Conservation (phyloP, 2,329 filamentous ascomycete species). For the Neofusicoccum parvum region DNA sequence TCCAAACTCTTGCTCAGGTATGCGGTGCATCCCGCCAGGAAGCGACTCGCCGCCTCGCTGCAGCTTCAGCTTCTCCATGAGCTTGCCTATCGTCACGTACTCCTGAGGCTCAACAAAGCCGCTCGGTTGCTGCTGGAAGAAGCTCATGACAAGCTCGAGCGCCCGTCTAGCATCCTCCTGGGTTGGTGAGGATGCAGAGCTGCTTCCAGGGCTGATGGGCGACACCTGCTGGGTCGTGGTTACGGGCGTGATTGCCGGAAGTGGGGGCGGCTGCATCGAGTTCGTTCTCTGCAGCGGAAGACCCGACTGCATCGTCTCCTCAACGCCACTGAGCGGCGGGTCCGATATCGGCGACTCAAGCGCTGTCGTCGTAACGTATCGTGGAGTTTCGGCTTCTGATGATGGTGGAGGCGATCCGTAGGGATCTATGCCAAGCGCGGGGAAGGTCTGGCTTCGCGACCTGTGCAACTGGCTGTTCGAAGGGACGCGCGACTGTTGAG, state of each 20-base stretch:
- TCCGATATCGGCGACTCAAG: conserved; percentile 50
- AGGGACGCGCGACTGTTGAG: conserved; percentile 53
- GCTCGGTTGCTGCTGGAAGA: conserved; percentile 71
- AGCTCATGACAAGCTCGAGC: conserved; percentile 77
- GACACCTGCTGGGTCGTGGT: conserved; percentile 25
- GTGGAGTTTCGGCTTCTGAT: conserved; percentile 59
- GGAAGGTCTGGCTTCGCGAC: conserved; percentile 86
- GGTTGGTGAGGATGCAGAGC: conserved; percentile 64
- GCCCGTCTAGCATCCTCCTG: conserved; percentile 85
- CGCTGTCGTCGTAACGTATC: conserved; percentile 50
- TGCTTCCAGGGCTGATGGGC: conserved; percentile 27
- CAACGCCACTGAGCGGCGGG: conserved; percentile 40
- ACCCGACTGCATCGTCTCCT: conserved; percentile 43
- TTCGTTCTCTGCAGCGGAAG: conserved; percentile 33
- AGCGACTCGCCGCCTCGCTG: conserved; percentile 52
- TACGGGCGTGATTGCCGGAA: conserved; percentile 44
- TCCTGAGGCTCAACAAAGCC: conserved; percentile 77
- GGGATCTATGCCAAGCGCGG: conserved; percentile 64
- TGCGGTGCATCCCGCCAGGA: conserved; percentile 35
- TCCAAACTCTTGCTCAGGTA: conserved; percentile 31
- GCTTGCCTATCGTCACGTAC: conserved; percentile 73
- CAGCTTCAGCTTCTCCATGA: conserved; percentile 83
- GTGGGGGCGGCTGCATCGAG: conserved; percentile 50
- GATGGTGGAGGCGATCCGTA: conserved; percentile 55
- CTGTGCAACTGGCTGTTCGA: conserved; percentile 62